A percentile compares a stretch with the other conserved stretches of the same genome.
Conservation (phyloP, 2,329 filamentous ascomycete genomes). For the Pestalotiopsis sp. region DNA sequence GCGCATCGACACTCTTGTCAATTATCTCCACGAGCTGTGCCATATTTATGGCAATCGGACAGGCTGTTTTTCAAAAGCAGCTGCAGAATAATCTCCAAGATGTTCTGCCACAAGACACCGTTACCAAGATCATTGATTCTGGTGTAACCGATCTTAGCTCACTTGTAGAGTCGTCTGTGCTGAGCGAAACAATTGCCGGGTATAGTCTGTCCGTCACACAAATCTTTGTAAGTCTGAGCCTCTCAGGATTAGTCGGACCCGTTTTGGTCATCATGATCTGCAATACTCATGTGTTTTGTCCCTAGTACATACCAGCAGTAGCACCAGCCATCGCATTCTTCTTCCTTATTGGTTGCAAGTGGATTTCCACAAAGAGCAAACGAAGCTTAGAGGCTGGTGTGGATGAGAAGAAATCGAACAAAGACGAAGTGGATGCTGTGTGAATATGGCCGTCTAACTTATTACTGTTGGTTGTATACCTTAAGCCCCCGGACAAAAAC, state of each 20-base stretch:
- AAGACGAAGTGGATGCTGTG: no score
- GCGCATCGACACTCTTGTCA: conserved; percentile 10
- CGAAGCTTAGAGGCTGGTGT: no score
- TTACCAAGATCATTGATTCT: conserved; percentile 16
- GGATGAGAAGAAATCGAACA: no score
- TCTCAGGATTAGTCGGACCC: not conserved
- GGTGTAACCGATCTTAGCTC: conserved; percentile 17
- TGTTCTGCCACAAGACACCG: conserved; percentile 12
- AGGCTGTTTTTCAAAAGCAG: conserved; percentile 18
- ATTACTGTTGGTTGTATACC: no score
- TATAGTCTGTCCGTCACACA: conserved; percentile 22
- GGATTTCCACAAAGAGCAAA: conserved; percentile 22
- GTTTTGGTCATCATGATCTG: not conserved
- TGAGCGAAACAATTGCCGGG: conserved; percentile 13
- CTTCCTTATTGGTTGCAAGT: conserved; percentile 17
- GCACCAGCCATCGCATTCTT: conserved; percentile 19
- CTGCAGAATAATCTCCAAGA: conserved; percentile 17
- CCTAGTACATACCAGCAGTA: conserved; percentile 21
- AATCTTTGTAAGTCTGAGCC: conserved; percentile 19
- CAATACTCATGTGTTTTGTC: not conserved
- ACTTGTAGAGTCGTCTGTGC: conserved; percentile 5
- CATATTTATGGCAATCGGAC: conserved; percentile 22
- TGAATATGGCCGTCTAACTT: no score
- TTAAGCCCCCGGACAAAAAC: no score
- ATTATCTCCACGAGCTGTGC: conserved; percentile 23